Evolutionary conservation across 2,329 filamentous ascomycete genomes (phyloP), one percentile per base, ranked within the genome.

Genomic region (Colletotrichum ledebouriae): DNA sequence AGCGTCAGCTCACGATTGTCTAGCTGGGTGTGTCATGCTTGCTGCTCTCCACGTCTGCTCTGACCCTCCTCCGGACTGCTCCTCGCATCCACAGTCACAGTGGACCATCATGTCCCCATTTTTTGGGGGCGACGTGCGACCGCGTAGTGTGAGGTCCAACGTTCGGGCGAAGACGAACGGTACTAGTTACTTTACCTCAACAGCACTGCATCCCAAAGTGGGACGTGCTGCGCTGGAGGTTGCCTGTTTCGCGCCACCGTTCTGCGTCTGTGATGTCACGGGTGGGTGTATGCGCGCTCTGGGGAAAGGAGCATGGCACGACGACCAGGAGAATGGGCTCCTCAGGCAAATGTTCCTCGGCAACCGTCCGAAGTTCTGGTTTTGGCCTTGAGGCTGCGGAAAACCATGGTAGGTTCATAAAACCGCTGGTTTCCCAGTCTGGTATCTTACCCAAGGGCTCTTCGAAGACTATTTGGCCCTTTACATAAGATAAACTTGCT

Each of bases 151-250:
- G n/a, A 34, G 33, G 29, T 58, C 50, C 10, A 59, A 53, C 37
- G 33, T 59, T 64, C 20, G 52, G 22, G 37, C n/a, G 4, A 50
- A 1, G 17, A 53, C 29, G 39, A 37, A 57, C 64, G 63, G 49
- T 46, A 42, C 49, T 47, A 42, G 42, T 37, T 64, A 44, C 49
- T 67, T 44, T 37, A 25, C 41, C 49, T n/a, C 59, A 29, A 39
- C 52, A n/a, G 46, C 47, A 20, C 46, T 64, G 53, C 65, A 58
- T 67, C 47, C 55, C 22, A 46, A 47, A 60, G 64, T 11, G 65
- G 65, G 53, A 47, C 53, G 65, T 67, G 64, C 59, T 52, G 39
- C 65, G 65, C 65, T 64, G 64, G 52, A 64, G 46, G 55, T 59
- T 55, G 61, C 49, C 55, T 68, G 55, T 68, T 68, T 56, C 55